phyloP scores from a whole-genome alignment of 2,329 filamentous ascomycete species.

The Botrytis paeoniae region DNA sequence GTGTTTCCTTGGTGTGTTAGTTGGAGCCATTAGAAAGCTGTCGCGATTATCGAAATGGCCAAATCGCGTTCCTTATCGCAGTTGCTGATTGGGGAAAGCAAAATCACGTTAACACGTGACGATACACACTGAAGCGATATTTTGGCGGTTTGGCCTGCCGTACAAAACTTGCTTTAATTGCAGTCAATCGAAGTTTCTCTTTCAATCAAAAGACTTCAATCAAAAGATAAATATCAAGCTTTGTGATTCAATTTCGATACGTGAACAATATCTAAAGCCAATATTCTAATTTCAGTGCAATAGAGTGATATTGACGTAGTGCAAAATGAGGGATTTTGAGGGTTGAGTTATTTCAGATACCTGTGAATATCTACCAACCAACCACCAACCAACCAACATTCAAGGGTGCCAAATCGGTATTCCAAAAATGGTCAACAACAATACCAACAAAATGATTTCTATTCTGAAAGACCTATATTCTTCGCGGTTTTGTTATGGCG shows the following conservation, averaged over 20 bases:
- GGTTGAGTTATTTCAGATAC: background rate
- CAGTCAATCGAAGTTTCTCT: background rate
- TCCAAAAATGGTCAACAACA: background rate
- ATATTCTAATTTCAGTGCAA: background rate
- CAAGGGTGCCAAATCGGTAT: background rate
- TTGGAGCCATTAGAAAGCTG: background rate
- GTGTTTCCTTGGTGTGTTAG: background rate
- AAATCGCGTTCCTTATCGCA: slow-evolving; percentile 17
- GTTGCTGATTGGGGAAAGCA: slow-evolving; percentile 2
- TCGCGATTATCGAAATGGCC: background rate
- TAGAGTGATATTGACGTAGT: background rate
- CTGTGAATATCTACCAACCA: background rate
- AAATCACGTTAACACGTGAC: slow-evolving; percentile 12
- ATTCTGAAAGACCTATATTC: background rate
- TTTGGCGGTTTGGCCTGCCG: background rate
- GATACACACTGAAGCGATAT: background rate
- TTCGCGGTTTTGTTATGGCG: background rate
- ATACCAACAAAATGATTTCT: background rate
- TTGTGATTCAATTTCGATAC: background rate
- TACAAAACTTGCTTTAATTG: background rate
- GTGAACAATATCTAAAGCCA: background rate
- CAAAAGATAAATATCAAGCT: background rate
- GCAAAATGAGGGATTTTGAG: background rate
- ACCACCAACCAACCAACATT: background rate
- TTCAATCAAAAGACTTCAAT: background rate